A percentile compares a stretch with the other conserved stretches of the same genome.
These are phyloP conservation scores for Trypanosoma conorhini DNA, from an alignment of 208 protist species.

Conservation along the genomic window DNA sequence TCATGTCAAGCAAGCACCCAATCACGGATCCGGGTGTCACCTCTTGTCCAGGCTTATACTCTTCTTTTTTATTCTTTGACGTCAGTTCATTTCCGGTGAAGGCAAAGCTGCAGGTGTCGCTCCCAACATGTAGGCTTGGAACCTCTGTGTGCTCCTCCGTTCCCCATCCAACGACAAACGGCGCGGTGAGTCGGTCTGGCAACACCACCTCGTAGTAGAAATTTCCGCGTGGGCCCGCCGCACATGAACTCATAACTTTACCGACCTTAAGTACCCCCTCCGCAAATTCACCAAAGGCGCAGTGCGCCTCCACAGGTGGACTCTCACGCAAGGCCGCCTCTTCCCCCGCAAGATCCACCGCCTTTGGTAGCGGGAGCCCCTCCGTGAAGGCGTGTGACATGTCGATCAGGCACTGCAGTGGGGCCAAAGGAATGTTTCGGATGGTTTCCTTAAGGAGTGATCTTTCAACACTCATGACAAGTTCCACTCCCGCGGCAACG, in stretches of 20 bases:
- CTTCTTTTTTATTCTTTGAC: constrained; percentile 63
- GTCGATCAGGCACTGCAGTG: constrained; percentile 84
- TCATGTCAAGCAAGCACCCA: constrained; percentile 86
- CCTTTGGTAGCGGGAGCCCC: constrained; percentile 51
- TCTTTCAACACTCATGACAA: constrained; percentile 56
- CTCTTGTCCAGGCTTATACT: constrained; percentile 76
- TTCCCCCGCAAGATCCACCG: constrained; percentile 47
- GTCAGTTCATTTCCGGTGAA: constrained; percentile 82
- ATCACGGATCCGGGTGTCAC: constrained; percentile 56
- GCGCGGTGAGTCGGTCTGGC: constrained; percentile 61
- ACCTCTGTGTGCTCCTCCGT: constrained; percentile 76
- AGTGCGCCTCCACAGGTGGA: constrained; percentile 44
- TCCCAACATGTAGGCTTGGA: constrained; percentile 86
- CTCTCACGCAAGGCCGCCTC: constrained; percentile 24
- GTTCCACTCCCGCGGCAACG: constrained; percentile 76
- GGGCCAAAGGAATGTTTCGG: constrained; percentile 60
- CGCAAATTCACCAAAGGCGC: constrained; percentile 81
- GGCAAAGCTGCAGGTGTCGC: constrained; percentile 82
- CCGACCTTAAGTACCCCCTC: constrained; percentile 78
- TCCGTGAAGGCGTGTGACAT: constrained; percentile 58
- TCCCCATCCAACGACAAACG: constrained; percentile 90
- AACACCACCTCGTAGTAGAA: constrained; percentile 90
- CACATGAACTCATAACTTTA: constrained; percentile 77
- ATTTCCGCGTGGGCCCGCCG: constrained; percentile 38
- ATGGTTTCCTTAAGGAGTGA: constrained; percentile 35